Base-by-base conservation (phyloP, 306 rosid genomes). In the Sicyos edulis region DNA sequence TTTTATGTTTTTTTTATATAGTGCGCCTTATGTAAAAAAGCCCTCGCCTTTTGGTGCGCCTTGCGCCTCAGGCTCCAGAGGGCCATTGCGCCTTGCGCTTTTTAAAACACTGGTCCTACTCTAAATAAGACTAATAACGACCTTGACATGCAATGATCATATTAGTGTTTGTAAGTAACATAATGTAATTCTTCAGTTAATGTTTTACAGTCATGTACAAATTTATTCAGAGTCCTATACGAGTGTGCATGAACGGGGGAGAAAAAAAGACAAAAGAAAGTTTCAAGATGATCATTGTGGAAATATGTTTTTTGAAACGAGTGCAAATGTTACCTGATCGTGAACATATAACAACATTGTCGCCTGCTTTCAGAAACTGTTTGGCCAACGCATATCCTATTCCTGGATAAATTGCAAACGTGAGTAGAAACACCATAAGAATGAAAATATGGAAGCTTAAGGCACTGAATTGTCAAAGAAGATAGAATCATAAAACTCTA, bases 341-440 rank as follows among this genome's bases (percentile, higher is more conserved):
- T 70, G 96, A 90, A 85, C 90, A 93, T 64, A 93, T 82, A 49
- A 93, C 17, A 32, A 90, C n/a, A 8, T 82, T 88, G 81, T 92
- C 98, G 65, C 98, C 96, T 3, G 96, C 87, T 88, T 80, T 88
- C 53, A 93, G 82, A 81, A 93, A 93, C 76, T 88, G 96, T 71
- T 81, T 90, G 16, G 96, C 98, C 56, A 88, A 69, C 3, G 96
- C 96, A 77, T 82, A 87, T 58, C 97, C 97, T 47, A 93, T 90
- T 75, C 98, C 98, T 92, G 85, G 80, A 61, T 70, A 74, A 32
- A 19, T 54, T 71, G 37, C 78, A 78, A 67, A 75, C n/a, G 44
- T 20, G 66, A 66, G 51, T 34, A 5, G 42, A n/a, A 77, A 61
- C 9, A 14, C 20, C 22, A 8, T 13, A 12, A 7, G 32, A 53